phyloP scores from a whole-genome alignment of 2,329 filamentous ascomycete genomes.

The Colletotrichum eremochloae region DNA sequence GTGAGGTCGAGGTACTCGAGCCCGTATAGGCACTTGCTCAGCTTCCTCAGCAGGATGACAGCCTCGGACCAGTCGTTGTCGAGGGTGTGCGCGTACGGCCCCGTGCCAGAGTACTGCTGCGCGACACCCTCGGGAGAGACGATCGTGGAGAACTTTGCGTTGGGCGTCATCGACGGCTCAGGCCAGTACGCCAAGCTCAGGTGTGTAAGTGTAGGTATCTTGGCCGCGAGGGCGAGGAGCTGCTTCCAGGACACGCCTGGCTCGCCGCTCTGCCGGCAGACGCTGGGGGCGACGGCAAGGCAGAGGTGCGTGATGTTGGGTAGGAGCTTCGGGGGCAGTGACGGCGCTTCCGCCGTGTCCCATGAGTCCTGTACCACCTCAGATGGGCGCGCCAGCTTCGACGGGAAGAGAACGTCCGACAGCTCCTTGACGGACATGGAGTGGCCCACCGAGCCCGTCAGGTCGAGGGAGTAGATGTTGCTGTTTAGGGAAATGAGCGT shows the following conservation, averaged over 20 bases:
- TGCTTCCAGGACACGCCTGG: conserved; percentile 68
- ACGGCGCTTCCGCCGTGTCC: conserved; percentile 58
- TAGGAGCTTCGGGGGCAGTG: conserved; percentile 55
- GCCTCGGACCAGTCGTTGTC: conserved; percentile 73
- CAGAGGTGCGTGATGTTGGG: conserved; percentile 73
- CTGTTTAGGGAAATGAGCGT: conserved; percentile 54
- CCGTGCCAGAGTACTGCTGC: conserved; percentile 68
- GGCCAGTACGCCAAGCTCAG: conserved; percentile 74
- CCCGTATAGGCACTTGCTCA: conserved; percentile 68
- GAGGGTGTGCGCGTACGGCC: conserved; percentile 68
- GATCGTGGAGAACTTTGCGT: conserved; percentile 63
- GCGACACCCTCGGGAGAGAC: conserved; percentile 56
- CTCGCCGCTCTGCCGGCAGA: conserved; percentile 43
- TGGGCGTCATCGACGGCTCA: conserved; percentile 68
- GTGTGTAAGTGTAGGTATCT: conserved; percentile 69
- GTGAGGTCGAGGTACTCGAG: conserved; percentile 73
- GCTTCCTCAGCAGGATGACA: conserved; percentile 65
- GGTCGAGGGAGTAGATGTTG: conserved; percentile 66
- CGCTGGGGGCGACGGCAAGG: conserved; percentile 61
- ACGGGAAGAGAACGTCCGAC: conserved; percentile 63
- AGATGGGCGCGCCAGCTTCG: conserved; percentile 41
- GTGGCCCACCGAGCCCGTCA: conserved; percentile 65
- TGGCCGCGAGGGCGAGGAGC: conserved; percentile 66
- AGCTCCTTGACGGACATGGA: conserved; percentile 67
- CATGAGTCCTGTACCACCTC: conserved; percentile 64